Evolutionary conservation across 805 yeast genomes (phyloP).

Genomic region (Kuraishia molischiana): DNA sequence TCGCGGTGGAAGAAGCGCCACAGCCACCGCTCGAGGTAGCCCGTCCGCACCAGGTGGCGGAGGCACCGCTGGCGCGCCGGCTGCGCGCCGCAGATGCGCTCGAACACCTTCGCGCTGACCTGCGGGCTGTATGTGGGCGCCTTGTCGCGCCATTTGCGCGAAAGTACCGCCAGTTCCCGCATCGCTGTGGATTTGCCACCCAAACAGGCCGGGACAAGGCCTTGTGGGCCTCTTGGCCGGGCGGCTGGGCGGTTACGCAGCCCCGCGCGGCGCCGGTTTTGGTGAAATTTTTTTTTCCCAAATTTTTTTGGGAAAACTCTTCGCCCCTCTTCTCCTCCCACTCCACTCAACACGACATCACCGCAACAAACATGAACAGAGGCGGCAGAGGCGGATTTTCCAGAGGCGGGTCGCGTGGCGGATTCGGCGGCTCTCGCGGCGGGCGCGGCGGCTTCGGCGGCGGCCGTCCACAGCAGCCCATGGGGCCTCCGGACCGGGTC

Average conservation of each 20-base stretch:
- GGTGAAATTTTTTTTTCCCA: not conserved
- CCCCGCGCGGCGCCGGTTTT: not conserved
- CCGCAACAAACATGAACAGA: conserved; percentile 47
- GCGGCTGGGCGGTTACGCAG: not conserved
- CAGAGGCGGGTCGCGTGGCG: conserved; percentile 47
- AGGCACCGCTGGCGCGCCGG: too few species aligned
- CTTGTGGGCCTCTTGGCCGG: too few species aligned
- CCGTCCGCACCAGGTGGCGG: conserved; percentile 6
- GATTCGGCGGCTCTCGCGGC: conserved; percentile 50
- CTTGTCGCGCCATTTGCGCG: too few species aligned
- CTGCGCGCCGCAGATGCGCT: too few species aligned
- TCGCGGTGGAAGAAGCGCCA: conserved; percentile 31
- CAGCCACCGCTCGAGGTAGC: conserved; percentile 19
- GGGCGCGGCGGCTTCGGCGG: conserved; percentile 47
- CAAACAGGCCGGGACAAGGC: conserved; percentile 7
- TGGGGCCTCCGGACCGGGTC: conserved; percentile 80
- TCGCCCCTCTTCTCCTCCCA: too few species aligned
- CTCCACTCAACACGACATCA: too few species aligned
- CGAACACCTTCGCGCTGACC: too few species aligned
- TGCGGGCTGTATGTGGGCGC: too few species aligned
- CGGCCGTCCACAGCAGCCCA: conserved; percentile 30
- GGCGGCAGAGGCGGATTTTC: conserved; percentile 47
- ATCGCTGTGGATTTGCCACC: too few species aligned
- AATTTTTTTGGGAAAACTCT: too few species aligned
- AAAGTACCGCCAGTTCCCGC: too few species aligned